Evolutionary conservation across 108 stramenopile genomes (phyloP).

Genomic region (Seminavis robusta): DNA sequence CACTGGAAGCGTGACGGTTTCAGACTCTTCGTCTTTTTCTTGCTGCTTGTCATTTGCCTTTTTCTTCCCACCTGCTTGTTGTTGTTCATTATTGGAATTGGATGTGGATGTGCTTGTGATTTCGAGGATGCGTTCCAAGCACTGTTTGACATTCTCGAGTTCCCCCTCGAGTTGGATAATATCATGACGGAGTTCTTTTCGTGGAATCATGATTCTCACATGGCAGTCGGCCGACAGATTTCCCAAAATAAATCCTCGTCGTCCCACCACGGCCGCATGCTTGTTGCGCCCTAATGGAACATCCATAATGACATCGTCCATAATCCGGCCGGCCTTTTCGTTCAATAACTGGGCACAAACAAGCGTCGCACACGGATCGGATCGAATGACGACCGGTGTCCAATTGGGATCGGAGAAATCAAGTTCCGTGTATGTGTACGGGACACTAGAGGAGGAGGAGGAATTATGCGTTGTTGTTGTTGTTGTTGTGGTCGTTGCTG

Average conservation of each 20-base stretch:
- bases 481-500: neutral
- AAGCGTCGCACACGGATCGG: conserved; percentile 52
- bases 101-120: neutral
- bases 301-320: conserved; percentile 29
- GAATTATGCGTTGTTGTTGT: neutral
- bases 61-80: conserved; percentile 1
- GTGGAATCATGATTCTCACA: conserved; percentile 75
- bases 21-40: neutral
- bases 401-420: conserved; percentile 47
- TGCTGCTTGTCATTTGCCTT: neutral
- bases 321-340: conserved; percentile 7
- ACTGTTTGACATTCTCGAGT: conserved; percentile 21
- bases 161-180: conserved; percentile 51
- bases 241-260: conserved; percentile 47
- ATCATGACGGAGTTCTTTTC: conserved; percentile 34
- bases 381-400: conserved; percentile 72
- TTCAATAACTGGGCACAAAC: conserved; percentile 37
- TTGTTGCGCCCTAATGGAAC: conserved; percentile 24
- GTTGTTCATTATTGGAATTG: neutral
- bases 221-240: conserved; percentile 41
- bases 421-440: conserved; percentile 36
- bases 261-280: conserved; percentile 64
- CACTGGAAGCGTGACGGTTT: conserved; percentile 11
- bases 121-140: conserved; percentile 20
- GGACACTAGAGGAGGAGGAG: conserved; percentile 4